Conservation (phyloP, 345 rosid species). For the Alliaria petiolata region DNA sequence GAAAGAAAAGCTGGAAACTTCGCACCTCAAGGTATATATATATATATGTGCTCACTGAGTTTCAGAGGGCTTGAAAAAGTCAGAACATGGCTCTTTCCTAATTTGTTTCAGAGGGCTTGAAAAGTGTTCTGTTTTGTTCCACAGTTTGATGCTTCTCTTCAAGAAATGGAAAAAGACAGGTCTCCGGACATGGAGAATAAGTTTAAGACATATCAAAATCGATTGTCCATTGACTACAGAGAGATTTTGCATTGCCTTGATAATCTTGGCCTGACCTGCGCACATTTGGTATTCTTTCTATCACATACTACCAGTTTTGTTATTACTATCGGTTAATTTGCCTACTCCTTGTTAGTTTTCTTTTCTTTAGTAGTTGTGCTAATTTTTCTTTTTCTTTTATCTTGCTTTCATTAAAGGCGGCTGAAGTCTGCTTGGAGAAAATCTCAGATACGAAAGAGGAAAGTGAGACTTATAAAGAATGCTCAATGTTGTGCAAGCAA, state of each 20-base stretch:
- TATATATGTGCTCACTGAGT: neutral
- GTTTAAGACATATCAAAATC: slow-evolving; percentile 39
- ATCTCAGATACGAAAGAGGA: slow-evolving; percentile 35
- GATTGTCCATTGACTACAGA: slow-evolving; percentile 43
- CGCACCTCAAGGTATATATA: slow-evolving; percentile 70
- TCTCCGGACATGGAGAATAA: slow-evolving; percentile 47
- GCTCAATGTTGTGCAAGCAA: slow-evolving; percentile 37
- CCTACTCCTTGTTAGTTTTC: too few relatives aligned
- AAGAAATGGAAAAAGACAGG: slow-evolving; percentile 36
- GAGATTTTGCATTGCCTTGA: slow-evolving; percentile 77
- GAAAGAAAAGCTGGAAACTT: slow-evolving; percentile 52
- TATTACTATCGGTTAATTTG: neutral
- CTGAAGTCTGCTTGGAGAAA: slow-evolving; percentile 60
- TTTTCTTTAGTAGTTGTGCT: neutral
- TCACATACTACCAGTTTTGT: neutral
- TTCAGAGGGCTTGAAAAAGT: too few relatives aligned
- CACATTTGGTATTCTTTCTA: slow-evolving; percentile 59
- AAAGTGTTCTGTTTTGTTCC: slow-evolving; percentile 27
- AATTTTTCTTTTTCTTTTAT: neutral
- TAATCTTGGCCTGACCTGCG: slow-evolving; percentile 78
- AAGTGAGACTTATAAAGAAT: slow-evolving; percentile 43
- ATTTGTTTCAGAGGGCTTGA: neutral
- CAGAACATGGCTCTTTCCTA: slow-evolving; percentile 3
- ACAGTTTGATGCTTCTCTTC: slow-evolving; percentile 63
- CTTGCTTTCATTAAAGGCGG: slow-evolving; percentile 49